Percentiles rank a stretch among this genome's conserved stretches.
Evolutionary conservation across 2,329 filamentous ascomycete species (phyloP).

Genomic region (Coniochaeta sp.): DNA sequence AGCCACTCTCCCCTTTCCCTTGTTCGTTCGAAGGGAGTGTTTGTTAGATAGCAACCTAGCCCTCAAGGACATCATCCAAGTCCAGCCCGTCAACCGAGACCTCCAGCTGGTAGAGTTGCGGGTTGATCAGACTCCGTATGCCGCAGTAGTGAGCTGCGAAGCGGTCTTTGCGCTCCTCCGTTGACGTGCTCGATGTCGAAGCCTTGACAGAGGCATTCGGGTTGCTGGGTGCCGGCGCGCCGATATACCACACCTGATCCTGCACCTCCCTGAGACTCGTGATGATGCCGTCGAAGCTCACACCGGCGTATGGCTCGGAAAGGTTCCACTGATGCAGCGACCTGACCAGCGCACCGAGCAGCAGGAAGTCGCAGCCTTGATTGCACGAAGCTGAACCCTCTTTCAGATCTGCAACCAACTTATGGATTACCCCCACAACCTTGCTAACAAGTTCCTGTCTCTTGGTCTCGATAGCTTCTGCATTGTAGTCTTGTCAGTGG

Average conservation of each 20-base stretch:
- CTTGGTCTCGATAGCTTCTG: constrained; percentile 8
- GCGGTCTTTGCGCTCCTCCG: not conserved
- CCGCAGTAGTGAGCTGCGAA: not conserved
- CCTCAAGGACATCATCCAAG: not conserved
- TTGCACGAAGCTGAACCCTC: constrained; percentile 6
- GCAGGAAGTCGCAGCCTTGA: constrained; percentile 8
- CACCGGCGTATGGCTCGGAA: not conserved
- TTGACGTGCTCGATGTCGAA: not conserved
- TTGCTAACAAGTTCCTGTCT: constrained; percentile 9
- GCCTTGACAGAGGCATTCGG: not conserved
- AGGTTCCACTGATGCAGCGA: constrained; percentile 1
- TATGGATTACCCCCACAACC: constrained; percentile 6
- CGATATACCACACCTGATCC: constrained; percentile 1
- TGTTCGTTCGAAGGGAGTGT: not conserved
- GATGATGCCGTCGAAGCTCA: not conserved
- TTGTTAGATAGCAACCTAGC: not conserved
- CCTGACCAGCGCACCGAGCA: constrained; percentile 1
- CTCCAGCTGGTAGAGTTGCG: not conserved
- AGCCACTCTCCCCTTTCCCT: too few species aligned
- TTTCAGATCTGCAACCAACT: constrained; percentile 2
- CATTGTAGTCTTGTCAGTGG: not conserved
- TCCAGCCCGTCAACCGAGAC: not conserved
- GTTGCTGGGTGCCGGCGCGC: not conserved
- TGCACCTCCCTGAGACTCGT: not conserved
- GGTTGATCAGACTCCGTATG: not conserved